Evolutionary conservation across 192 early-diverging fungal species (phyloP).

Genomic region (Backusella macrospora): DNA sequence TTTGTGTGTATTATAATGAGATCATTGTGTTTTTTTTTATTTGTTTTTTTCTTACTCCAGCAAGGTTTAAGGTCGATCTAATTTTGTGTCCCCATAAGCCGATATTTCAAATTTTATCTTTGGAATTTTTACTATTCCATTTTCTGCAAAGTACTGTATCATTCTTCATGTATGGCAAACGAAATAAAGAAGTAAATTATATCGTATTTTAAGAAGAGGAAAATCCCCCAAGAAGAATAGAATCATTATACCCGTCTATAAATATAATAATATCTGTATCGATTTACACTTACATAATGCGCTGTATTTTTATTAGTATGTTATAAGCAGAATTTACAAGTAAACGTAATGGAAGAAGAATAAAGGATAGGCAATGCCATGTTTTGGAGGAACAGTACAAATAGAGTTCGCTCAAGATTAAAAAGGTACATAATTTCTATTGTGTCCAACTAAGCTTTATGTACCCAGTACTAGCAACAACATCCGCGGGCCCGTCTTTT

Average conservation of each 20-base stretch:
- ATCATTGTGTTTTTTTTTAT: background rate
- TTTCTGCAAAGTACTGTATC: constrained; percentile 1
- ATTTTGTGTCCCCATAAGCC: constrained; percentile 1
- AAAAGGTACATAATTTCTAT: constrained; percentile 15
- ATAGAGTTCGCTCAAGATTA: background rate
- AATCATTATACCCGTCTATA: too few relatives aligned
- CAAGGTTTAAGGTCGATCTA: background rate
- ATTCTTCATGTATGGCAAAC: constrained; percentile 5
- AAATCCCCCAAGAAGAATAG: background rate
- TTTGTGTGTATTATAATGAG: background rate
- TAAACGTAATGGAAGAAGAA: background rate
- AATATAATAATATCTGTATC: too few relatives aligned
- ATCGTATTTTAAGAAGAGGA: background rate
- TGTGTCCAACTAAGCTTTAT: background rate
- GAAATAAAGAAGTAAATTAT: background rate
- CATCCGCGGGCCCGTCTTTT: background rate
- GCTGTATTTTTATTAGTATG: background rate
- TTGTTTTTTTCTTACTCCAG: background rate
- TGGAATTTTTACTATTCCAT: background rate
- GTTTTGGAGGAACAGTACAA: background rate
- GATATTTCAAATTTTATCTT: constrained; percentile 1
- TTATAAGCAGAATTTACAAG: background rate
- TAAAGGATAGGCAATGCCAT: background rate
- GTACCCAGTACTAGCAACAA: background rate
- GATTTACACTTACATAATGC: background rate